These are phyloP conservation scores for Dendrobium nobile DNA, from an alignment of 106 monocot genomes.

Conservation along the genomic window DNA sequence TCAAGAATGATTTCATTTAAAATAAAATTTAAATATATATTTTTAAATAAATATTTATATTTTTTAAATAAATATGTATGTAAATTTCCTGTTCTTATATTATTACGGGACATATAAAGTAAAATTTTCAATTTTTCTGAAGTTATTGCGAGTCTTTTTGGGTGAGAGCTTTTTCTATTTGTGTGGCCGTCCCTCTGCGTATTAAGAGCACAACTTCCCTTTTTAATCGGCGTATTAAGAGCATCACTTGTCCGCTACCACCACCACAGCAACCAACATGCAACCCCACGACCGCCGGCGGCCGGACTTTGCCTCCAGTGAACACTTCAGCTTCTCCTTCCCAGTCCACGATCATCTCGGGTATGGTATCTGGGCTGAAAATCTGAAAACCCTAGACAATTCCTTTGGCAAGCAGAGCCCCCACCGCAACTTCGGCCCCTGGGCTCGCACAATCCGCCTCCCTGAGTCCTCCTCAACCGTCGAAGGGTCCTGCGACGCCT, in stretches of 20 bases:
- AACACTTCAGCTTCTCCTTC: not conserved
- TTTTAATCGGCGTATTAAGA: too few relatives aligned
- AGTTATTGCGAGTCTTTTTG: too few relatives aligned
- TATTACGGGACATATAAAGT: too few relatives aligned
- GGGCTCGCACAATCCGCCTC: conserved; percentile 12
- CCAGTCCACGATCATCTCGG: not conserved
- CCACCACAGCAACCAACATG: not conserved
- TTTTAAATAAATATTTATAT: too few relatives aligned
- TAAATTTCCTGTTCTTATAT: too few relatives aligned
- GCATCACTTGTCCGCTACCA: not conserved
- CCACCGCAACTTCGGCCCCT: conserved; percentile 19
- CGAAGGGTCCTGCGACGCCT: not conserved
- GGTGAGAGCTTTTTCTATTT: too few relatives aligned
- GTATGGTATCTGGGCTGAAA: conserved; percentile 3
- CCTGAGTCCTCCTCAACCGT: not conserved
- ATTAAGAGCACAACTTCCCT: not conserved
- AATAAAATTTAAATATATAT: too few relatives aligned
- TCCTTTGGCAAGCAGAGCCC: conserved; percentile 12
- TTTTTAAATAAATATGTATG: too few relatives aligned
- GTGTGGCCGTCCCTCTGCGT: not conserved
- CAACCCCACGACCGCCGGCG: not conserved
- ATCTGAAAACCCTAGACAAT: not conserved
- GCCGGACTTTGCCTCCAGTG: not conserved
- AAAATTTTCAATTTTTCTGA: too few relatives aligned
- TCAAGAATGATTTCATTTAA: too few relatives aligned